Base-by-base conservation (phyloP, 495 filamentous ascomycete genomes). In the Trypethelium eluteriae region DNA sequence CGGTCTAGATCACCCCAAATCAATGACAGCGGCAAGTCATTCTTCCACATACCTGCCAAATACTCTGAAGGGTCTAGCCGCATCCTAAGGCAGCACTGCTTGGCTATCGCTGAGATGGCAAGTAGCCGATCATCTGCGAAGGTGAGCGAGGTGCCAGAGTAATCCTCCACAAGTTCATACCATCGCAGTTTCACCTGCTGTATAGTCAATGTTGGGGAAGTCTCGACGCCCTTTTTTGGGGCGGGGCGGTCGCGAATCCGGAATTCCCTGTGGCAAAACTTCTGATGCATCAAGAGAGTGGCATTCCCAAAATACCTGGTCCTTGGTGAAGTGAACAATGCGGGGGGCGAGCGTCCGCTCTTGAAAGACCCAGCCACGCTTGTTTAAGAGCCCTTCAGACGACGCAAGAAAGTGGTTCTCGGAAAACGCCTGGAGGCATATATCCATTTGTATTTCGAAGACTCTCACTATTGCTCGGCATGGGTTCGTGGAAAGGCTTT, bases 251-350 rank as follows among this genome's bases (percentile, higher is more conserved):
- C 9, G 62, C 16, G n/a, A 34, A 63, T n/a, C 62, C 62, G 62
- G 2, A 36, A 63, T 63, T 9, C 16, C 39, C 34, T 2, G 62
- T 38, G 62, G 62, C 62, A 18, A 63, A 39, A 38, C 35, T 68
- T 68, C 35, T 47, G 35, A 68, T 38, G 41, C 12, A 1, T 46
- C 2, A 11, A 11, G 44, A 14, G 18, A 16, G 2, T 14, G 39
- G 39, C 72, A 75, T 39, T 72, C 66, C 72, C 72, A 75, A 14
- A 67, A 7, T 34, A 72, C 49, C 62, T 73, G 64, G 3, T 62
- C 18, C 0, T 41, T 3, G 16, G 46, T 59, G 49, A 69, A 71
- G 63, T 73, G 73, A 9, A 75, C 11, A 12, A 70, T 63, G 14
- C 72, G 64, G 12, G 49, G 49, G 6, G 70, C 64, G 4, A 75